Base-by-base conservation (phyloP, 176 grass and related monocot genomes). In the Oryza nivara region DNA sequence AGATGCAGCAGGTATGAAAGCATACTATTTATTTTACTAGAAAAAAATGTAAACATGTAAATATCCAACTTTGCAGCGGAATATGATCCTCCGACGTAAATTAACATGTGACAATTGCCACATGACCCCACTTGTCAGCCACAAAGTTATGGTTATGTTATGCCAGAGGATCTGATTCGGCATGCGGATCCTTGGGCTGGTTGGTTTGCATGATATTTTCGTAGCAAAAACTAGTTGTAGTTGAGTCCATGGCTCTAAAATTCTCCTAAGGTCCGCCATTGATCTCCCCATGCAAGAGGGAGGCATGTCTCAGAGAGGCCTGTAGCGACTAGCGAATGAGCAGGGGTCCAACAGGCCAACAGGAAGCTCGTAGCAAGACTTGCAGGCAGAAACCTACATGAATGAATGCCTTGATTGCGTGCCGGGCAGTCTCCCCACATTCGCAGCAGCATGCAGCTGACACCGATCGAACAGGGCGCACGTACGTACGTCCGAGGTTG, bases 371-470 rank as follows among this genome's bases (percentile, higher is more conserved):
- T 44, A 60, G 68, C n/a, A 9, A 23, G 5, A 13, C n/a, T 65
- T 47, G 80, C 65, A 65, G 51, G 16, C 51, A 14, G 25, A 10
- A 35, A 15, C 56, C 70, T 9, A 28, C 54, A 65, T 73, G 69
- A 83, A 69, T 41, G 79, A 30, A 11, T 58, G 67, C 7, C 48
- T 72, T 61, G 15, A 82, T 4, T 60, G 49, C 47, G 65, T 15
- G 36, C 20, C 8, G 16, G 40, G 40, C 60, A 48, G 40, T 4
- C 20, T 20, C 69, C 69, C 69, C 69, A 72, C 69, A 72, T 23
- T 12, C 7, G 68, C 63, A 68, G 47, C 12, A 49, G 47, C 13
- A 49, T 49, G 40, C 69, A 70, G 34, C 17, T 44, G 32, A 26
- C 6, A 52, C 20, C 40, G 40, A 41, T 41, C 20, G 19, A 43